Evolutionary conservation across 208 protist species (phyloP).

Genomic region (Trypanosoma grayi): DNA sequence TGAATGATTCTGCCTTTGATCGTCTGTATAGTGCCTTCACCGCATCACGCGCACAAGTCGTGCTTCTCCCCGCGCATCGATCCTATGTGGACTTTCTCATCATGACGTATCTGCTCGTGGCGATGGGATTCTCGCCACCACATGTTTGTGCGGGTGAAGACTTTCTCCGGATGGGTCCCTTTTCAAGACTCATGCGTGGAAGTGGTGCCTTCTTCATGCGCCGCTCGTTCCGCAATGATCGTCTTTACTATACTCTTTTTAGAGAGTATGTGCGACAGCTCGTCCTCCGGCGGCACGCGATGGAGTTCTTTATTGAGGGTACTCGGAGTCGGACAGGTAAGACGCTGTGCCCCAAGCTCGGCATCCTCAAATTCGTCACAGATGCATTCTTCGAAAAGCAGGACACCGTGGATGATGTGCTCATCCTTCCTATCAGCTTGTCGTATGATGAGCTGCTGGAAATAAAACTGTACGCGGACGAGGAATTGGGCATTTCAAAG

Average conservation of each 20-base stretch:
- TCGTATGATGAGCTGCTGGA: constrained; percentile 91
- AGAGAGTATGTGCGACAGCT: constrained; percentile 82
- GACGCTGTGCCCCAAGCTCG: constrained; percentile 83
- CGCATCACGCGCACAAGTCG: constrained; percentile 51
- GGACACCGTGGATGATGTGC: constrained; percentile 62
- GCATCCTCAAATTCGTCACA: constrained; percentile 87
- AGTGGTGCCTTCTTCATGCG: constrained; percentile 92
- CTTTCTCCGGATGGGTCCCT: constrained; percentile 71
- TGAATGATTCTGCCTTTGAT: constrained; percentile 63
- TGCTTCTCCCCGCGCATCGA: constrained; percentile 80
- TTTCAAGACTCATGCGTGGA: constrained; percentile 77
- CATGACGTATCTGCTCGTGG: constrained; percentile 73
- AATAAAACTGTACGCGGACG: constrained; percentile 70
- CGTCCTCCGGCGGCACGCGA: constrained; percentile 37
- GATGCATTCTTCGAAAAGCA: constrained; percentile 75
- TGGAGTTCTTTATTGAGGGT: constrained; percentile 93
- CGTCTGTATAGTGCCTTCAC: constrained; percentile 39
- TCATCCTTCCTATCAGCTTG: constrained; percentile 81
- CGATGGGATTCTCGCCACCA: constrained; percentile 59
- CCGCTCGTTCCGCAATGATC: constrained; percentile 74
- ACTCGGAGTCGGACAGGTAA: constrained; percentile 86
- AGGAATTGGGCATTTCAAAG: constrained; percentile 86
- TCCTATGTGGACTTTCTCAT: constrained; percentile 91
- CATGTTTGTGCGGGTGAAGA: constrained; percentile 89
- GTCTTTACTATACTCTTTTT: constrained; percentile 78